Base-by-base conservation (phyloP, 805 yeast genomes). In the Spathaspora girioi region DNA sequence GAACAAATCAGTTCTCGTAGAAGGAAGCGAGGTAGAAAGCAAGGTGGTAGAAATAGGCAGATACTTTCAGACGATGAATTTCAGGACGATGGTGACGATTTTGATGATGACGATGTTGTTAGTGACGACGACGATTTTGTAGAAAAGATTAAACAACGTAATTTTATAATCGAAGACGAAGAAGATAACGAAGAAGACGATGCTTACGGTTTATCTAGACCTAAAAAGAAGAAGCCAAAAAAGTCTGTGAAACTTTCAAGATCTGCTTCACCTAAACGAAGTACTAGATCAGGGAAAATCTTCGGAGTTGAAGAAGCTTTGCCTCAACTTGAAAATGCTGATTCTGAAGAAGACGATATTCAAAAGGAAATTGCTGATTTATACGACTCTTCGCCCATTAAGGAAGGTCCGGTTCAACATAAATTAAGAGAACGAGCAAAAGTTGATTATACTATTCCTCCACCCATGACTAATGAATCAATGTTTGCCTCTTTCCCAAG, bases 361-460 rank as follows among this genome's bases (percentile, higher is more conserved):
- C 80, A 80, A 47, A 82, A 85, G 56, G 96, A 88, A 63, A 71
- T 88, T 14, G 80, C 79, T 49, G 90, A 84, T 26, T 64, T 87
- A 44, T 79, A 82, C 59, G 84, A 83, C 54, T 75, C 85, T 2
- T 82, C 84, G 12, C 84, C 89, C 2, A 26, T 11, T 5, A 50
- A 50, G 17, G 78, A 80, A 3, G 70, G 78, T 26, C 76, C 76
- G 1, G 57, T 70, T 32, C 68, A 67, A 46, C 78, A 73, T 53
- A 73, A 73, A 56, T 66, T 76, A 45, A 65, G 78, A 47, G 78
- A 70, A 55, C 82, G 91, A 51, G 69, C 66, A 15, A 83, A 84
- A 46, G 83, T 92, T 10, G 87, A 91, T 62, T 91, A 91, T 64
- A 80, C 85, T 12, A 75, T 91, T 9, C 93, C 96, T 0, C 97